These are phyloP conservation scores for Turritis glabra DNA, from an alignment of 345 rosid species.

Conservation along the genomic window DNA sequence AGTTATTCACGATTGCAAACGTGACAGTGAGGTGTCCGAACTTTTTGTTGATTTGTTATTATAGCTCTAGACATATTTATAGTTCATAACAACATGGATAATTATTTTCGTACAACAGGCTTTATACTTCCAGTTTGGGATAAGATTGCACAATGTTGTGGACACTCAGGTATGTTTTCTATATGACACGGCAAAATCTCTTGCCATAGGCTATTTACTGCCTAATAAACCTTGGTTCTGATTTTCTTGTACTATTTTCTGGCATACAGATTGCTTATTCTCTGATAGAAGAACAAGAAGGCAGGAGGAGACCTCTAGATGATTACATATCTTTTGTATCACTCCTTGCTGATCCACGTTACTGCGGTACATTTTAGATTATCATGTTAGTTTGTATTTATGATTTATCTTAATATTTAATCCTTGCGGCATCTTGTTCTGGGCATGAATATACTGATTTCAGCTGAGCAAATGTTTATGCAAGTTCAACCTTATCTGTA, in stretches of 20 bases:
- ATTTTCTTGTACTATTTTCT: neutral
- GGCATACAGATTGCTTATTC: constrained; percentile 74
- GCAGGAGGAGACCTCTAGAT: constrained; percentile 56
- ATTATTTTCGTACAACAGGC: constrained; percentile 56
- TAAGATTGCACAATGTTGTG: constrained; percentile 74
- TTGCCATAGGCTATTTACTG: constrained; percentile 8
- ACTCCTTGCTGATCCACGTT: constrained; percentile 95
- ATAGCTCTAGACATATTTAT: constrained; percentile 19
- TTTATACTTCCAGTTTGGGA: constrained; percentile 86
- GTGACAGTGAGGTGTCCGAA: constrained; percentile 93
- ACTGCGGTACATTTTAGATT: constrained; percentile 73
- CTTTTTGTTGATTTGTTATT: constrained; percentile 33
- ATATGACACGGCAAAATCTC: neutral
- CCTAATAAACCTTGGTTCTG: neutral
- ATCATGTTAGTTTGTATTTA: constrained; percentile 38
- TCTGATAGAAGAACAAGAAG: constrained; percentile 92
- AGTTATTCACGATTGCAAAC: constrained; percentile 98
- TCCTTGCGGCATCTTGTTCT: constrained; percentile 23
- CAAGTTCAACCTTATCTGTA: constrained; percentile 25
- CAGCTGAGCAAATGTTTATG: constrained; percentile 28
- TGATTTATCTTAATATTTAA: neutral
- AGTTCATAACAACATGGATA: neutral
- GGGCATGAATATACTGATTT: constrained; percentile 22
- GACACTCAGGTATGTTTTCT: constrained; percentile 75
- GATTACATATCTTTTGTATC: constrained; percentile 92